Base-by-base conservation (phyloP, 495 filamentous ascomycete genomes). In the Evernia prunastri region DNA sequence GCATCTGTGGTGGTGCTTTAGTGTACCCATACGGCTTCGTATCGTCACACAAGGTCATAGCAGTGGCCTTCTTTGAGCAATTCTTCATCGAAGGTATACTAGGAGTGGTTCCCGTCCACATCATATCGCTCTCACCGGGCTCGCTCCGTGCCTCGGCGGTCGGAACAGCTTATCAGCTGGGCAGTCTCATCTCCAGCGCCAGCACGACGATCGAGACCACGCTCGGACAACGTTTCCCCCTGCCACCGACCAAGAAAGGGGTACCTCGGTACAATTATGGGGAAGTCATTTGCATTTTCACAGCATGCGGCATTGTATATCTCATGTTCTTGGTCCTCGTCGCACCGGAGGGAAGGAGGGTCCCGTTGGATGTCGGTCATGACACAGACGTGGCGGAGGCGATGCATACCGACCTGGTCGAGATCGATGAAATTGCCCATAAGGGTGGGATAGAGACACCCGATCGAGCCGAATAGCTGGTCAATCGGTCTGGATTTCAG, bases 221-320 rank as follows among this genome's bases (percentile, higher is more conserved):
- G 0, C 87, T 92, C 65, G 90, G 91, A 42, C 81, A 92, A 74
- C 80, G 84, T 7, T 96, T 94, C 75, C 90, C 90, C 0, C 78
- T 96, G 4, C 81, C 86, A 9, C 79, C 80, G 2, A 70, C 77
- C 18, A 75, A 74, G 73, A 25, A 72, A 72, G 0, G 66, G 72
- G 42, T n/a, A n/a, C n/a, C n/a, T n/a, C 77, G 90, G 33, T 96
- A 92, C 72, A 76, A 91, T 58, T 96, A 96, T 59, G 92, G 92
- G 15, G 88, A 88, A 66, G 92, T 96, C 6, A 92, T 96, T 67
- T 91, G 89, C 64, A 94, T 96, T 69, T 92, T 96, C 73, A 90
- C 96, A 89, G 92, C 83, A 4, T 92, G 89, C 68, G 92, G n/a
- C n/a, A n/a, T n/a, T n/a, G n/a, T n/a, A n/a, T n/a, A n/a, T n/a